Conservation (phyloP, 106 monocot species). For the Gastrodia elata region DNA sequence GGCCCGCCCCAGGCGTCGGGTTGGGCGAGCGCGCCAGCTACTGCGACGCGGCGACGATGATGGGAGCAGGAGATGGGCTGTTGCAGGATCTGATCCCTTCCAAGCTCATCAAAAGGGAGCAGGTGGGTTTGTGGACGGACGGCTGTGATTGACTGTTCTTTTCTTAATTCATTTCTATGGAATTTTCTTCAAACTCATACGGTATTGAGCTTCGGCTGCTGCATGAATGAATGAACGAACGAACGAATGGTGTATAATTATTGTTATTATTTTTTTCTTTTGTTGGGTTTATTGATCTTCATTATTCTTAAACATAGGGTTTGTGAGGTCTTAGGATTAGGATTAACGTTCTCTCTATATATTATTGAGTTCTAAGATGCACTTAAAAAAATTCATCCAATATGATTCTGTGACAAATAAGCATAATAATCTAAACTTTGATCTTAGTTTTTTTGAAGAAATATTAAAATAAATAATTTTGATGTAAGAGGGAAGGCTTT, state of each 20-base stretch:
- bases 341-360: too few species aligned
- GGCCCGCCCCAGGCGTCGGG: not conserved
- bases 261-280: not conserved
- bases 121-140: not conserved
- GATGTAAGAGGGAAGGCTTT: not conserved
- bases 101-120: not conserved
- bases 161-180: not conserved
- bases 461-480: not conserved
- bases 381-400: not conserved
- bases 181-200: not conserved
- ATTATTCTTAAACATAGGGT: too few species aligned
- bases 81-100: conserved; percentile 19
- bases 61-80: conserved; percentile 11
- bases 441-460: not conserved
- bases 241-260: not conserved
- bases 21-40: conserved; percentile 5
- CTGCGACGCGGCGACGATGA: not conserved
- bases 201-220: not conserved
- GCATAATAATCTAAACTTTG: not conserved
- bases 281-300: too few species aligned
- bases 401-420: not conserved
- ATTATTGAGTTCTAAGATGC: too few species aligned
- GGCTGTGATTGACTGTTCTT: not conserved
- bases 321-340: too few species aligned
- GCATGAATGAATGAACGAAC: not conserved